These are phyloP conservation scores for Ophiostoma sp. DNA, from an alignment of 2,329 filamentous ascomycete species.

Conservation along the genomic window DNA sequence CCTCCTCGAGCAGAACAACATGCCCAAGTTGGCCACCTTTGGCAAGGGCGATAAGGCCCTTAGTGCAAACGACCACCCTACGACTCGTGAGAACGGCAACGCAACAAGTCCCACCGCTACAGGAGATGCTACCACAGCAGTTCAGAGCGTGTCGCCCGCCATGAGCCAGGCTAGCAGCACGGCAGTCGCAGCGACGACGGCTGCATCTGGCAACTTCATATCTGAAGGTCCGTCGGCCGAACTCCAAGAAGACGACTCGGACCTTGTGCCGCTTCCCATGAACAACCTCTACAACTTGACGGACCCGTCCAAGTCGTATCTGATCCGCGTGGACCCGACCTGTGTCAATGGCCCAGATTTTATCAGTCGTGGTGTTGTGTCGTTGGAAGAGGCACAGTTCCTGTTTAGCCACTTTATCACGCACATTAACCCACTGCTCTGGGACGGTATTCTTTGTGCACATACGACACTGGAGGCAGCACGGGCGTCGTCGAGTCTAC, in stretches of 20 bases:
- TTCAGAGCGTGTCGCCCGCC: background rate
- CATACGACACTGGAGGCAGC: background rate
- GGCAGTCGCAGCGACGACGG: background rate
- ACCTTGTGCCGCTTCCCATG: background rate
- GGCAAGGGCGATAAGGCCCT: background rate
- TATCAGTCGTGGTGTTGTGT: background rate
- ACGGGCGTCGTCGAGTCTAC: background rate
- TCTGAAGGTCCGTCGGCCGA: background rate
- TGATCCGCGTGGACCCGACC: background rate
- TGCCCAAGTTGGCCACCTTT: background rate
- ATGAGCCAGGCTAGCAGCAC: background rate
- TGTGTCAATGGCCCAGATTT: background rate
- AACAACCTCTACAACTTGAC: background rate
- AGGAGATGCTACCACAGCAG: background rate
- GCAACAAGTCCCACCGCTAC: background rate
- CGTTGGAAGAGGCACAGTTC: background rate
- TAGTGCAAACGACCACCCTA: background rate
- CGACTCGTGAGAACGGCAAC: background rate
- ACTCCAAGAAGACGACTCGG: background rate
- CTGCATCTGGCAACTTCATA: background rate
- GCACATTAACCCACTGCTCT: background rate
- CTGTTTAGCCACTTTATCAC: background rate
- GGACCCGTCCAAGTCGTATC: background rate
- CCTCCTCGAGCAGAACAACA: background rate
- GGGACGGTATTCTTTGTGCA: background rate